Evolutionary conservation across 805 yeast species (phyloP), one percentile per base, ranked within the genome.

Genomic region (Tetrapisispora taiwanensis): DNA sequence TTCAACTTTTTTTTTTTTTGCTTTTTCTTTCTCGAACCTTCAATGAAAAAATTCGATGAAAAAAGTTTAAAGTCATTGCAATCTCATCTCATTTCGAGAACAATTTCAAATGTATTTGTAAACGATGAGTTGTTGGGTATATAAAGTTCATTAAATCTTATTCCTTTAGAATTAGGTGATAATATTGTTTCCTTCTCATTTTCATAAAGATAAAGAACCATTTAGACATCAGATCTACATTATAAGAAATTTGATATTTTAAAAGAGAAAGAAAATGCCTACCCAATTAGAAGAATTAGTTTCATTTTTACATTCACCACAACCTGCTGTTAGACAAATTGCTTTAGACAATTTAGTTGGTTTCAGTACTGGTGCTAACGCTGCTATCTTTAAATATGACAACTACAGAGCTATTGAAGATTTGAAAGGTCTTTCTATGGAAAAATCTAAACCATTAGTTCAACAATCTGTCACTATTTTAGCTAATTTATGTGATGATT

Each of bases 301-400:
- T 19, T 78, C 73, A 39, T 88, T 89, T 58, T 70, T 89, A 48
- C 95, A 85, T 60, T 77, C 90, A 7, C 81, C 84, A 1, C 86
- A 83, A 57, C 80, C 84, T 2, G 81, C 82, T 10, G 84, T 87
- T 28, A 78, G 82, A 47, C 86, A 81, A 53, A 81, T 88, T 45
- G 97, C 97, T 0, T 69, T 89, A 39, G 92, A 84, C 54, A 80
- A 87, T 59, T 63, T 88, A 44, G 87, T 86, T 12, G 94, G 89
- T 2, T 85, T 73, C 60, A 81, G 95, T 9, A 76, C 79, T 38
- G 90, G 90, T 8, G 71, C 80, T 3, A 75, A 79, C 30, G 78
- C 76, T 41, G 67, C 69, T 31, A 69, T 86, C 27, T 90, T 90
- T 68, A 73, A 75, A 48, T 74, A 78, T 55, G 79, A 86, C 58